These are phyloP conservation scores for Cucurbita ficifolia DNA, from an alignment of 306 rosid genomes.

Conservation along the genomic window DNA sequence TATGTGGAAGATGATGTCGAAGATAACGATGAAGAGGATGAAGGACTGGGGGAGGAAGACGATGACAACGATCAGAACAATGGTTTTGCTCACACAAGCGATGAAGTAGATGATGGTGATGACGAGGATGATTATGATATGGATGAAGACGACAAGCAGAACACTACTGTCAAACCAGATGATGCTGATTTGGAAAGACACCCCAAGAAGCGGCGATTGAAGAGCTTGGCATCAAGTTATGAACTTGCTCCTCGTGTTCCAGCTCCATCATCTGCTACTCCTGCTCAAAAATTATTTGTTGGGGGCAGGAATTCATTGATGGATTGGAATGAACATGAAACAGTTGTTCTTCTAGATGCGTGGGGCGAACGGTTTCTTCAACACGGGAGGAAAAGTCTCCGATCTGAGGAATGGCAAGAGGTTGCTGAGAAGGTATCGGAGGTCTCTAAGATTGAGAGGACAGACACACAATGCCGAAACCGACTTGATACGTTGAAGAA, in stretches of 20 bases:
- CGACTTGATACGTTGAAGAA: conserved; percentile 79
- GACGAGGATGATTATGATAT: conserved; percentile 7
- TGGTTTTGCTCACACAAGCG: conserved; percentile 15
- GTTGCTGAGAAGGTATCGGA: conserved; percentile 74
- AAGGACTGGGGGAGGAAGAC: conserved; percentile 32
- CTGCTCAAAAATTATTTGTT: conserved; percentile 35
- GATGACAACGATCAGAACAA: conserved; percentile 32
- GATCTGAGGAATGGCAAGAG: conserved; percentile 88
- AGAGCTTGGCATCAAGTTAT: conserved; percentile 60
- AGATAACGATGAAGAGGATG: conserved; percentile 34
- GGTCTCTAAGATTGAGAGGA: conserved; percentile 59
- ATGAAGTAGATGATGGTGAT: conserved; percentile 30
- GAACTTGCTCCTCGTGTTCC: conserved; percentile 67
- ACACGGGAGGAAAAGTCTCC: conserved; percentile 76
- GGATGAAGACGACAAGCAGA: conserved; percentile 29
- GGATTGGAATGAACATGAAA: conserved; percentile 76
- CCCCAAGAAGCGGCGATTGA: conserved; percentile 59
- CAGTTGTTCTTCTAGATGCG: conserved; percentile 62
- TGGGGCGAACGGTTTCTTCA: conserved; percentile 83
- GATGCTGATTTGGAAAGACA: conserved; percentile 37
- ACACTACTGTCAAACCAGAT: conserved; percentile 17
- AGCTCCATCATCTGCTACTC: conserved; percentile 14
- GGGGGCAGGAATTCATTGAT: conserved; percentile 60
- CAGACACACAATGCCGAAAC: conserved; percentile 76
- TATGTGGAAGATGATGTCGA: conserved; percentile 29